Percentiles rank a stretch among this genome's conserved stretches.
These are phyloP conservation scores for Medicago lupulina DNA, from an alignment of 306 rosid species.

Conservation along the genomic window DNA sequence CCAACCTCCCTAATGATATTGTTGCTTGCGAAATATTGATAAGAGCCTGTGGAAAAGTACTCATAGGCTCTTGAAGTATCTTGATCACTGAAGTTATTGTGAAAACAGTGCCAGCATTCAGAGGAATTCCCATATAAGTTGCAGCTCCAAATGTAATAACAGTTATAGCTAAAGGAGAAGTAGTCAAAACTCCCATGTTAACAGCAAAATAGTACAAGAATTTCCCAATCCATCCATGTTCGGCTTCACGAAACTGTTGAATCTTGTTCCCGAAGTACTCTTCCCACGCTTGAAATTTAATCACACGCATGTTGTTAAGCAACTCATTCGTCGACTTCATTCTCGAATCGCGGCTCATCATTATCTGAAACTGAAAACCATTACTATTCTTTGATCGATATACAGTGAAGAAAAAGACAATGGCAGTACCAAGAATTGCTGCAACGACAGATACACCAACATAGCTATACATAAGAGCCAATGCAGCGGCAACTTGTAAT, in stretches of 20 bases:
- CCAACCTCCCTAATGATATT: constrained; percentile 77
- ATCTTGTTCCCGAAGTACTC: constrained; percentile 71
- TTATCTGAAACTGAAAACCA: constrained; percentile 59
- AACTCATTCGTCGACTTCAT: constrained; percentile 87
- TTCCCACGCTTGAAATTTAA: constrained; percentile 96
- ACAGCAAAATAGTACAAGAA: constrained; percentile 69
- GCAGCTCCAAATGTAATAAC: constrained; percentile 75
- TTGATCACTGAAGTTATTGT: constrained; percentile 73
- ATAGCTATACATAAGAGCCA: constrained; percentile 60
- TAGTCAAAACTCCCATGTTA: constrained; percentile 56
- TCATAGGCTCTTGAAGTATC: constrained; percentile 81
- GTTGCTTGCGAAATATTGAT: constrained; percentile 75
- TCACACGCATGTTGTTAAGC: constrained; percentile 81
- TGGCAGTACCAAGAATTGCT: constrained; percentile 52
- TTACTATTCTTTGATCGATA: constrained; percentile 55
- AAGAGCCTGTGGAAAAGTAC: constrained; percentile 82
- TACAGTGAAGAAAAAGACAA: constrained; percentile 52
- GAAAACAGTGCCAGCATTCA: constrained; percentile 73
- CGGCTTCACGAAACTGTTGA: constrained; percentile 57
- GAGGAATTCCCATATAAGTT: constrained; percentile 54
- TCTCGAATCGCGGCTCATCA: constrained; percentile 78
- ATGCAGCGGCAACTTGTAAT: constrained; percentile 63
- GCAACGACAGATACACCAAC: constrained; percentile 62
- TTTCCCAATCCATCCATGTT: constrained; percentile 77
- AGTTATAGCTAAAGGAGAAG: constrained; percentile 57